Base-by-base conservation (phyloP, 2,329 filamentous ascomycete genomes). In the Exophiala dermatitidis region DNA sequence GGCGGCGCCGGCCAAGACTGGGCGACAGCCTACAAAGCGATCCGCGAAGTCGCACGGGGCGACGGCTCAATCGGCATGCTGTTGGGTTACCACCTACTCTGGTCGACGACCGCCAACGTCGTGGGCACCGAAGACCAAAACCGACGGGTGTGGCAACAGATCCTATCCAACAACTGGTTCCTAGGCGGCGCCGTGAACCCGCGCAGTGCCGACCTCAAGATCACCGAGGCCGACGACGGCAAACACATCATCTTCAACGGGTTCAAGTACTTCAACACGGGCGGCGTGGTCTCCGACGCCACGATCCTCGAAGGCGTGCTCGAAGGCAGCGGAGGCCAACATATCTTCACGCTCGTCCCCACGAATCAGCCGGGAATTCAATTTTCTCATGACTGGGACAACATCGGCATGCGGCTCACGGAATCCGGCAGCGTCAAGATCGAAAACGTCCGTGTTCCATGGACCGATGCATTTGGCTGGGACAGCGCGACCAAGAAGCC, bases 121-220 rank as follows among this genome's bases (percentile, higher is more conserved):
- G 77, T 85, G 6, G 82, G 82, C 1, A 81, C 72, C 0, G 66
- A 76, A 0, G 78, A 82, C 59, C 83, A 85, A 64, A 75, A 75
- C 12, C 79, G 83, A 9, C 75, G 76, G 12, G 66, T 74, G 1
- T 75, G 83, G 53, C 71, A 81, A 56, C 67, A 77, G 47, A 81
- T 85, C 62, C 75, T 82, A 54, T 66, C 72, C 12, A 83, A 84
- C 68, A 84, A 85, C 64, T 82, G 80, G 66, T 85, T 84, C 57
- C 74, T 85, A 9, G 81, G 82, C 5, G 82, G 71, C n/a, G 79
- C 83, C 0, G 82, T 85, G 19, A 85, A 85, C 58, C 82, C 81
- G 0, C 76, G 82, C 2, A 81, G 85, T 63, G 79, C 70, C 37
- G 81, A 85, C 60, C 67, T 84, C 5, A 77, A 73, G 31, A 81